Base-by-base conservation (phyloP, 2,329 filamentous ascomycete species). In the Rhinocladiella mackenziei region DNA sequence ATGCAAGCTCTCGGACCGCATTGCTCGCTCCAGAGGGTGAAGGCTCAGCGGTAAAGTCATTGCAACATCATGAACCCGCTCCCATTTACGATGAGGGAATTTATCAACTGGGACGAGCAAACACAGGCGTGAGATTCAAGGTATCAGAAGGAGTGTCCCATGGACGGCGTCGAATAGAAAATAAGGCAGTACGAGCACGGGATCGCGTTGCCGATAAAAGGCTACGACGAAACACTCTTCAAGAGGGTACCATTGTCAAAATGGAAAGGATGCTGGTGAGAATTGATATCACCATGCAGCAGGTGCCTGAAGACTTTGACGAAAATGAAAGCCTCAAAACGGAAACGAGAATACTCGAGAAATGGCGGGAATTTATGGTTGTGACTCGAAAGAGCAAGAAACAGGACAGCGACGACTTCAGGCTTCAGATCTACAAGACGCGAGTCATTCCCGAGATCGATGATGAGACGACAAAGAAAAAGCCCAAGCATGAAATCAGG, bases 221-320 rank as follows among this genome's bases (percentile, higher is more conserved):
- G 30, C 59, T 63, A 6, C 61, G 58, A 35, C 60, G 65, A 38
- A 61, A 59, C 20, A 64, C 71, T 17, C 58, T 69, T 17, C 65
- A 69, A 39, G 73, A 80, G 53, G 81, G 81, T 4, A 74, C 81
- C 49, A 77, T 84, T 39, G 67, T 84, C 45, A 83, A 83, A 61
- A 80, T 81, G 62, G 80, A 83, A 58, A 78, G 75, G 47, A 84
- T 84, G 81, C 72, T 84, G 15, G 75, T 84, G 14, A 72, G 78
- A 15, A 71, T 82, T 17, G 81, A 82, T 54, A 68, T 69, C 29
- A 72, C 68, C 5, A 56, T 68, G 29, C 70, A 73, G 51, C 66
- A 65, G n/a, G 63, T 81, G 6, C 74, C 77, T 1, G 70, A 75
- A 5, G 77, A 83, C 45, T 84, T 78, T 52, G 75, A 78, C 41